phyloP scores from a whole-genome alignment of 1,139 yeast genomes.

The Lodderomyces metapsilosis region DNA sequence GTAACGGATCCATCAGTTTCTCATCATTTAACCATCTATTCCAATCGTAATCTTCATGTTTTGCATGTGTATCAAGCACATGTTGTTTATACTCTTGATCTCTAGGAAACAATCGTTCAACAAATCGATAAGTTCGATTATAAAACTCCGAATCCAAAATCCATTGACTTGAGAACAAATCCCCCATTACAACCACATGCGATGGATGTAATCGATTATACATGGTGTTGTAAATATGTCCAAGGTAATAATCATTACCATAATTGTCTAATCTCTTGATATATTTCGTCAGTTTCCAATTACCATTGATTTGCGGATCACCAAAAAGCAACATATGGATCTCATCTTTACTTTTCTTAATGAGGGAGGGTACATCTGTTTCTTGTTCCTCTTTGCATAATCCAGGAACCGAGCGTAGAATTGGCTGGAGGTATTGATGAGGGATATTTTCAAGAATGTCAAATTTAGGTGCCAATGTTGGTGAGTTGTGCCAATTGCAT shows the following conservation, averaged over 20 bases:
- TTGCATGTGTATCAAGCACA: conserved; percentile 44
- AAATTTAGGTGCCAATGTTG: conserved; percentile 16
- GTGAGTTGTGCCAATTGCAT: conserved; percentile 55
- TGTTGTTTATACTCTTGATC: conserved; percentile 49
- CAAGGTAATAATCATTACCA: conserved; percentile 86
- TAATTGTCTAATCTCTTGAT: conserved; percentile 75
- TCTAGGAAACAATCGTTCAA: conserved; percentile 60
- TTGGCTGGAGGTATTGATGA: conserved; percentile 22
- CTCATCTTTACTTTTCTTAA: conserved; percentile 42
- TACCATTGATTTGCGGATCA: conserved; percentile 95
- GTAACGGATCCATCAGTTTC: conserved; percentile 36
- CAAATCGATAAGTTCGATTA: conserved; percentile 71
- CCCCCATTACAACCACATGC: conserved; percentile 90
- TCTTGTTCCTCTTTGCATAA: conserved; percentile 4
- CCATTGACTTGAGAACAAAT: conserved; percentile 95
- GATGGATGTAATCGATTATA: conserved; percentile 62
- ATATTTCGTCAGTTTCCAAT: conserved; percentile 69
- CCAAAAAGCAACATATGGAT: conserved; percentile 79
- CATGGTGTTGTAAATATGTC: conserved; percentile 75
- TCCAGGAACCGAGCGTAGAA: conserved; percentile 31
- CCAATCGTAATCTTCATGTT: conserved; percentile 60
- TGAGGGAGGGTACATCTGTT: background rate
- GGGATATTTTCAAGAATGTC: conserved; percentile 23
- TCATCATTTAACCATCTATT: conserved; percentile 40
- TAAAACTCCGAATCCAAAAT: conserved; percentile 82